Base-by-base conservation (phyloP, 169 alveolate genomes). In the Cryptosporidium muris region DNA sequence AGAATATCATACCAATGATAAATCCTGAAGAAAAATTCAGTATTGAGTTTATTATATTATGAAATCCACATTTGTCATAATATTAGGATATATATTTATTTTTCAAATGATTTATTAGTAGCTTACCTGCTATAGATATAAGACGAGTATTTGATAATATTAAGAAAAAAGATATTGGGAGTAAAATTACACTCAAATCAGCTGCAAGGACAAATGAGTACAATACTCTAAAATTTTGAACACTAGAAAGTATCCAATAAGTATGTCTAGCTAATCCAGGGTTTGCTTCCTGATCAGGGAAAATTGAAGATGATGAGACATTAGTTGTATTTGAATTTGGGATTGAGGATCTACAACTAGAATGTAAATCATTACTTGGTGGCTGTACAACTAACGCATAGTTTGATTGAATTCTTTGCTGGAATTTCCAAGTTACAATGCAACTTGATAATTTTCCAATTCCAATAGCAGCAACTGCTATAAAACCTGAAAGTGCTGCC, bases 381-480 rank as follows among this genome's bases (percentile, higher is more conserved):
- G 63, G 14, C 11, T 52, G 51, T 8, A 67, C 40, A 34, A 52
- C 51, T 52, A 53, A 67, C 1, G 34, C 52, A 12, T 36, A 34
- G 66, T 67, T 53, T 51, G 25, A 37, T 7, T 52, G 25, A 38
- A 36, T 52, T 12, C 54, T 56, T 54, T 67, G 51, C 51, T 67
- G 34, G 51, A 52, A 67, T 34, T 37, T 67, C 52, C 63, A 67
- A 5, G 63, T 67, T 40, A 54, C 25, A 53, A 67, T 67, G 1
- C 38, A n/a, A 52, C 65, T 67, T n/a, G 82, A 51, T n/a, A 67
- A 49, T 67, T 67, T 67, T 51, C 82, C 82, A n/a, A 67, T 51
- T 67, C 66, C 63, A 14, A 67, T n/a, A 12, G 51, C 58, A 14
- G 54, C 16, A n/a, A 58, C 14, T 6, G 54, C 82, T 5, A 67